Conservation (phyloP, 768 basidiomycete species). For the Trametes coccinea region DNA sequence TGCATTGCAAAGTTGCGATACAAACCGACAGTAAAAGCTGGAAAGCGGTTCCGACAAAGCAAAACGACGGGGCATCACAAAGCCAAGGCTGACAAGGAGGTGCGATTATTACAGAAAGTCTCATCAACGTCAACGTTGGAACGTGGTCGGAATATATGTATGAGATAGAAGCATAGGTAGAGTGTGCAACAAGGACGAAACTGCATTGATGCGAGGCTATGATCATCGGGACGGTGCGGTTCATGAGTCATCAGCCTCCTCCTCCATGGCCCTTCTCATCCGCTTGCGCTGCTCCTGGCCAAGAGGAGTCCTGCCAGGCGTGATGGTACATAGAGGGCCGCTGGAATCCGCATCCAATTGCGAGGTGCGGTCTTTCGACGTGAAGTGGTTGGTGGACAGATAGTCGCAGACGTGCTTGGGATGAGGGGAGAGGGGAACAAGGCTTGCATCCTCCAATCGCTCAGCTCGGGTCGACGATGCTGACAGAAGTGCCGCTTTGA, state of each 20-base stretch:
- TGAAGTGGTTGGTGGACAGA: neutral
- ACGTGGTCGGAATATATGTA: neutral
- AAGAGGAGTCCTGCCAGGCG: constrained; percentile 15
- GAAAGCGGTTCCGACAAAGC: too few species aligned
- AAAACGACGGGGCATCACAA: too few species aligned
- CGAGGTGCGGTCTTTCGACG: constrained; percentile 1
- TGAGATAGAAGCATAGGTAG: constrained; percentile 10
- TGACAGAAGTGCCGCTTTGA: constrained; percentile 18
- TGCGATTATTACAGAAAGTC: neutral
- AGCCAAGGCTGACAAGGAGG: neutral
- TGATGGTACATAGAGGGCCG: neutral
- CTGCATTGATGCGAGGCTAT: too few species aligned
- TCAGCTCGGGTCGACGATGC: neutral
- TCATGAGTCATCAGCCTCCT: constrained; percentile 9
- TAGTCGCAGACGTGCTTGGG: constrained; percentile 19
- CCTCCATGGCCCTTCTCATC: constrained; percentile 19
- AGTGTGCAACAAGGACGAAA: neutral
- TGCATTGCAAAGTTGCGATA: constrained; percentile 7
- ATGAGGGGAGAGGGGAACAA: constrained; percentile 14
- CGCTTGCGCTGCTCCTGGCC: constrained; percentile 14
- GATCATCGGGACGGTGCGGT: too few species aligned
- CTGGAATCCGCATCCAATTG: neutral
- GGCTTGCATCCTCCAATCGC: neutral
- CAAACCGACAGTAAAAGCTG: constrained; percentile 4
- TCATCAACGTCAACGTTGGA: neutral